Evolutionary conservation across 2,329 filamentous ascomycete genomes (phyloP), one percentile per base, ranked within the genome.

Genomic region (Neofusicoccum umdonicola): DNA sequence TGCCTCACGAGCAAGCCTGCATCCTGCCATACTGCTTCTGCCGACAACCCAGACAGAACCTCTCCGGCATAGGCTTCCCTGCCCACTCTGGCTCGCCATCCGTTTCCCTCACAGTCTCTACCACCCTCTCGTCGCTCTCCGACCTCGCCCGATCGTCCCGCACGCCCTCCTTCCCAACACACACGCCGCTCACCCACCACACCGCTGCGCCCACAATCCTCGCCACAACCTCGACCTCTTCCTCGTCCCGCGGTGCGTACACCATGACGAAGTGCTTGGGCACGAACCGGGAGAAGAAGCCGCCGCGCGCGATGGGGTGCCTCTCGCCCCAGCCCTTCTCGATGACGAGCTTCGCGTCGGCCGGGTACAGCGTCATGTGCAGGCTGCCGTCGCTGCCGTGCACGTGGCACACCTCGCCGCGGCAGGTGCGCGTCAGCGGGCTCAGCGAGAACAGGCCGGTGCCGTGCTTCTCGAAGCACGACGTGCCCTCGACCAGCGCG

Each of bases 391-490:
- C 92, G 27, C 84, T 88, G 56, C 88, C 85, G 76, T 96, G 92
- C 11, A 92, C 86, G 74, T 96, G 92, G 70, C 87, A 90, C 48
- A 96, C 85, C 77, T 96, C 92, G n/a, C 91, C 91, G 69, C 89
- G 86, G 70, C 89, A 92, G 11, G 87, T 91, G 35, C 86, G 84
- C 72, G 89, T 89, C 67, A 89, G 81, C 0, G 89, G 88, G 58
- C 84, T 81, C 2, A 79, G 81, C 0, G 89, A 85, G 76, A 94
- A 95, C 0, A 96, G 82, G 0, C 89, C 91, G 5, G 91, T 84
- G 47, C 90, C 90, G 72, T 94, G 88, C 79, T 93, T 94, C 76
- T 95, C 92, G 69, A 95, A 88, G 72, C 90, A 93, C 1, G 88
- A 92, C 0, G 84, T 89, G 0, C 86, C 89, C 8, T 88, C 71